Evolutionary conservation across 805 yeast genomes (phyloP).

Genomic region (Candida multigemmis): DNA sequence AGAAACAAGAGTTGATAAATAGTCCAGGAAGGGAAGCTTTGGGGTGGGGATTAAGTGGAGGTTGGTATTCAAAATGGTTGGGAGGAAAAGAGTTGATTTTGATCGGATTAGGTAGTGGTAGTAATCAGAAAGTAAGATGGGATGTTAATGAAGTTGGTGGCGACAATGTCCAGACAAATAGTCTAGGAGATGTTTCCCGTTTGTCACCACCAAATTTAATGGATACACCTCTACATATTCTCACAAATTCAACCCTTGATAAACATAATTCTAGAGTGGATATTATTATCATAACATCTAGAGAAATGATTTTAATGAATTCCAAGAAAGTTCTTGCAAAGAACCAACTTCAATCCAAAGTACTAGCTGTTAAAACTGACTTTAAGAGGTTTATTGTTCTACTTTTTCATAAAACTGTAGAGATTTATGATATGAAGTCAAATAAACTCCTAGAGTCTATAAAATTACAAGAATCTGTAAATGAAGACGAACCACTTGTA

Average conservation of each 20-base stretch:
- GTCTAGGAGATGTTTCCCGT: constrained; percentile 8
- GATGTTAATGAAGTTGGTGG: constrained; percentile 21
- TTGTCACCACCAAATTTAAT: constrained; percentile 4
- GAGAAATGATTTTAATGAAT: constrained; percentile 18
- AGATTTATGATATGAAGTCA: constrained; percentile 12
- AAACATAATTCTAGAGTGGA: constrained; percentile 15
- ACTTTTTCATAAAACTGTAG: constrained; percentile 8
- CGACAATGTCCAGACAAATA: constrained; percentile 19
- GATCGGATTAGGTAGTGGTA: background rate
- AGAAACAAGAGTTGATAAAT: constrained; percentile 24
- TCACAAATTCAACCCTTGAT: constrained; percentile 9
- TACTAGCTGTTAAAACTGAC: constrained; percentile 15
- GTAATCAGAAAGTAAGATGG: constrained; percentile 10
- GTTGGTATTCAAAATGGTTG: constrained; percentile 10
- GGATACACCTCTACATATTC: constrained; percentile 10
- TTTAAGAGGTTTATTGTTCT: constrained; percentile 14
- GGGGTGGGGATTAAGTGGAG: constrained; percentile 22
- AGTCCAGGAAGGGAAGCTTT: constrained; percentile 3
- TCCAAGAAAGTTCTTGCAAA: constrained; percentile 11
- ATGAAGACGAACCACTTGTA: constrained; percentile 1
- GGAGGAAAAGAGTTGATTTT: background rate
- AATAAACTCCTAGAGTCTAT: no score
- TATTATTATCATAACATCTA: constrained; percentile 13
- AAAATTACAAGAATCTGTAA: constrained; percentile 3
- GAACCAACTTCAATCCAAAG: constrained; percentile 5